phyloP scores from a whole-genome alignment of 192 early-diverging fungal genomes.

The Kickxella alabastrina region DNA sequence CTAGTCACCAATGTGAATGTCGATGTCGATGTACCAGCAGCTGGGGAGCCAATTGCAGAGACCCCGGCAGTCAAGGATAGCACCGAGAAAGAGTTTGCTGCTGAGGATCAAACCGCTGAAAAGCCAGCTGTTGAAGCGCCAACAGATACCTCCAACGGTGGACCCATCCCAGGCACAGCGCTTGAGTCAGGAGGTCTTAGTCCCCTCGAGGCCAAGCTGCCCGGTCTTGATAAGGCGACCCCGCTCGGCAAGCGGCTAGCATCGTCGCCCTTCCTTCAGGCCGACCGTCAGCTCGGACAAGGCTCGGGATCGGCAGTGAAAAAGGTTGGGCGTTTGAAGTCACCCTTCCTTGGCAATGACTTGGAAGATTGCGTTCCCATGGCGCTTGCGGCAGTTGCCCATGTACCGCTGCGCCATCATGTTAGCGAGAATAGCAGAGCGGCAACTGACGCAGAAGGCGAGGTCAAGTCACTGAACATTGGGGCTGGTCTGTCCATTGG shows the following conservation, averaged over 20 bases:
- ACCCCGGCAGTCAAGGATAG: background rate
- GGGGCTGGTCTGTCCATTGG: no score
- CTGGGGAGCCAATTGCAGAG: background rate
- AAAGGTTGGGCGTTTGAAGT: constrained; percentile 37
- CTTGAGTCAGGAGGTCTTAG: no score
- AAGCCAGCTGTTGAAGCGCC: constrained; percentile 4
- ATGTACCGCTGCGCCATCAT: no score
- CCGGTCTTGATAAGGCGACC: constrained; percentile 18
- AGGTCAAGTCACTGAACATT: no score
- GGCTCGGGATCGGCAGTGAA: constrained; percentile 11
- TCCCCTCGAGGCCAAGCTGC: constrained; percentile 2
- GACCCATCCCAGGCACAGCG: constrained; percentile 1
- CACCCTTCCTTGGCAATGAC: constrained; percentile 38
- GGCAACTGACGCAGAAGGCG: no score
- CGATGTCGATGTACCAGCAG: background rate
- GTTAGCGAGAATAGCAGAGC: no score
- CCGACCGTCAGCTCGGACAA: constrained; percentile 28
- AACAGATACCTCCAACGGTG: background rate
- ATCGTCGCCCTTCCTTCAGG: constrained; percentile 47
- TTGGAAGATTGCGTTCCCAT: no score
- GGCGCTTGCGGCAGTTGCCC: no score
- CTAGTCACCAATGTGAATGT: background rate
- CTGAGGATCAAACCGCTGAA: background rate
- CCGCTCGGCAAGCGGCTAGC: constrained; percentile 30
- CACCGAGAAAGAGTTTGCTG: background rate